These are phyloP conservation scores for Pseudogymnoascus sp. DNA, from an alignment of 2,329 filamentous ascomycete genomes.

Conservation along the genomic window DNA sequence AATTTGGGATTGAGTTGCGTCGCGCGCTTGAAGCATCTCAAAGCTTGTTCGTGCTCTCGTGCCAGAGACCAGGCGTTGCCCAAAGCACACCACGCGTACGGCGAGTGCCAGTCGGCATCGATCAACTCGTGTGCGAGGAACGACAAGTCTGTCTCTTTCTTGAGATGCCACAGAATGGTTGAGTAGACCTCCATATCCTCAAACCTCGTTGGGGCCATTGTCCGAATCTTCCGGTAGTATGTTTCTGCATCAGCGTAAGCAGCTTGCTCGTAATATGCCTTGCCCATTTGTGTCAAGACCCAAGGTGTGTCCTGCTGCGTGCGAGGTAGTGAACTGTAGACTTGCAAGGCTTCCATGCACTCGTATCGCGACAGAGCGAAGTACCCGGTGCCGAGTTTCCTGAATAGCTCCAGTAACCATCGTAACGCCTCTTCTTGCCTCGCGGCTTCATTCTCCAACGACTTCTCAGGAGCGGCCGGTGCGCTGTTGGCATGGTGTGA, in stretches of 20 bases:
- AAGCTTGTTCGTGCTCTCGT: conserved; percentile 86
- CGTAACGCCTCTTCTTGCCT: conserved; percentile 69
- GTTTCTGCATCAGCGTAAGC: conserved; percentile 81
- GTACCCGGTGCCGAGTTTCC: conserved; percentile 74
- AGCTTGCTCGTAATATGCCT: conserved; percentile 84
- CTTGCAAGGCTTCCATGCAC: conserved; percentile 66
- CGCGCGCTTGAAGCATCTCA: conserved; percentile 89
- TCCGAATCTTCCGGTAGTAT: conserved; percentile 70
- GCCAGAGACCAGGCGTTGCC: conserved; percentile 92
- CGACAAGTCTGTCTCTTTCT: conserved; percentile 82
- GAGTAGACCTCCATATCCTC: conserved; percentile 98
- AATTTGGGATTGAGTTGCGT: conserved; percentile 86
- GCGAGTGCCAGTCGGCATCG: conserved; percentile 78
- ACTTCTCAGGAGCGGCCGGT: conserved; percentile 17
- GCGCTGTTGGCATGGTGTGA: conserved; percentile 21
- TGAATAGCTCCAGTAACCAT: conserved; percentile 71
- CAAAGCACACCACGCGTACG: conserved; percentile 91
- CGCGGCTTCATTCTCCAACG: conserved; percentile 41
- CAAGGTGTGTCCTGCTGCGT: conserved; percentile 83
- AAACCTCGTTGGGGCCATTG: conserved; percentile 70
- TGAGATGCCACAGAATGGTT: conserved; percentile 97
- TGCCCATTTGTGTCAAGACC: conserved; percentile 84
- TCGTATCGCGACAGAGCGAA: conserved; percentile 70
- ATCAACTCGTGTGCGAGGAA: conserved; percentile 87
- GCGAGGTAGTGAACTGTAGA: conserved; percentile 61